These are phyloP conservation scores for Diophrys sp. DNA, from an alignment of 73 alveolate genomes.

Conservation along the genomic window DNA sequence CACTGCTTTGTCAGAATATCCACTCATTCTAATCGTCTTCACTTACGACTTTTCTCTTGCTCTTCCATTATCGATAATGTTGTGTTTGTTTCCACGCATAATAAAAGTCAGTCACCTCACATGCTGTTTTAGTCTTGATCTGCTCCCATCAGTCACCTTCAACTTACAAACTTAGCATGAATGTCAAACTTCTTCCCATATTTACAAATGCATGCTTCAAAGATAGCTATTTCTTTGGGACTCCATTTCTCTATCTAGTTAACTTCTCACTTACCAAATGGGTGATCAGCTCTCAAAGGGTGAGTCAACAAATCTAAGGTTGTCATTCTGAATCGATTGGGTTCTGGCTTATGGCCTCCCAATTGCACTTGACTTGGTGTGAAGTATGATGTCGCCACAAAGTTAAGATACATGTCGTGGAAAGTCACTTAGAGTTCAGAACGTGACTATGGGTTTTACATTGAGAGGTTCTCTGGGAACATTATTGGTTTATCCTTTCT, in stretches of 20 bases:
- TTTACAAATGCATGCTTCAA: conserved; percentile 47
- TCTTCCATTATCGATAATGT: conserved; percentile 46
- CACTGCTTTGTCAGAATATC: conserved; percentile 45
- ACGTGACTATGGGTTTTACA: neutral
- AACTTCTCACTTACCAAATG: conserved; percentile 33
- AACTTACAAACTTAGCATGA: conserved; percentile 20
- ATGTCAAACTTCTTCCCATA: conserved; percentile 31
- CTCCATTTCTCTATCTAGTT: conserved; percentile 36
- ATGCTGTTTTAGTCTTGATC: conserved; percentile 28
- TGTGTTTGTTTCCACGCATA: conserved; percentile 41
- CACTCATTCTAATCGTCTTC: conserved; percentile 49
- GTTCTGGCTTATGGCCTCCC: neutral
- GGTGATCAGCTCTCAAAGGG: conserved; percentile 45
- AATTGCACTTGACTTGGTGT: neutral
- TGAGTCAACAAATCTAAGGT: conserved; percentile 35
- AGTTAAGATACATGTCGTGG: neutral
- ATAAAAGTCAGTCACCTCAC: conserved; percentile 43
- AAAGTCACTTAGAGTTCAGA: neutral
- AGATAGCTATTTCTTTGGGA: conserved; percentile 55
- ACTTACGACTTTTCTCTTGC: conserved; percentile 22
- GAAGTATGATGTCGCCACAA: neutral
- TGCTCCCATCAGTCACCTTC: neutral
- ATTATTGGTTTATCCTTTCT: neutral
- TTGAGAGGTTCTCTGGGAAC: neutral
- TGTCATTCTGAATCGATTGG: conserved; percentile 27